Conservation (phyloP, 805 yeast genomes). For the Candida silvicultrix region DNA sequence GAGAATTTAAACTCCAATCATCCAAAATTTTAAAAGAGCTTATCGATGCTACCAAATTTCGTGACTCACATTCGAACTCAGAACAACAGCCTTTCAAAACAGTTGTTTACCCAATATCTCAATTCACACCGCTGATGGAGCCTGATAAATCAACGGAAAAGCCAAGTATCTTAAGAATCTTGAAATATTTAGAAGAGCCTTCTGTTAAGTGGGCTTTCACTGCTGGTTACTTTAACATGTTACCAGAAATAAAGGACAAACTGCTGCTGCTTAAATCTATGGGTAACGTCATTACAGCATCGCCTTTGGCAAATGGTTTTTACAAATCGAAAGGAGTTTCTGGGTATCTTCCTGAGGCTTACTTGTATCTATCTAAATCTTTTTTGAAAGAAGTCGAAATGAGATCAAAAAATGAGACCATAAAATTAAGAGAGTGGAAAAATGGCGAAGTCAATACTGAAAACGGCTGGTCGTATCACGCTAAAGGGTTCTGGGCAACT, state of each 20-base stretch:
- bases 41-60: constrained; percentile 27
- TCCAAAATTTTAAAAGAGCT: constrained; percentile 53
- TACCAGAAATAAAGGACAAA: constrained; percentile 58
- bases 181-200: constrained; percentile 51
- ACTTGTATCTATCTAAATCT: constrained; percentile 63
- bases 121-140: constrained; percentile 74
- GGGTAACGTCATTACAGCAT: constrained; percentile 81
- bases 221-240: constrained; percentile 94
- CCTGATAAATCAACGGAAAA: constrained; percentile 78
- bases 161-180: constrained; percentile 54
- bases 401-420: constrained; percentile 34
- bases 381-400: constrained; percentile 51
- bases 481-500: constrained; percentile 88
- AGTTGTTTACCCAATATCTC: constrained; percentile 83
- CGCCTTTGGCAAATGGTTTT: constrained; percentile 92
- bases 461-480: constrained; percentile 96
- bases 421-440: constrained; percentile 76
- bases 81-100: constrained; percentile 36
- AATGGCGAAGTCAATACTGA: constrained; percentile 76
- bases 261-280: constrained; percentile 51
- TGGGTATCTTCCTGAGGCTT: constrained; percentile 79
- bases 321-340: constrained; percentile 80
- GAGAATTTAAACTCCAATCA: constrained; percentile 48
- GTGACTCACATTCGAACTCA: background rate
- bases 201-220: constrained; percentile 77